Conservation (phyloP, 371 early-diverging fungal genomes). For the Dichotomocladium elegans region DNA sequence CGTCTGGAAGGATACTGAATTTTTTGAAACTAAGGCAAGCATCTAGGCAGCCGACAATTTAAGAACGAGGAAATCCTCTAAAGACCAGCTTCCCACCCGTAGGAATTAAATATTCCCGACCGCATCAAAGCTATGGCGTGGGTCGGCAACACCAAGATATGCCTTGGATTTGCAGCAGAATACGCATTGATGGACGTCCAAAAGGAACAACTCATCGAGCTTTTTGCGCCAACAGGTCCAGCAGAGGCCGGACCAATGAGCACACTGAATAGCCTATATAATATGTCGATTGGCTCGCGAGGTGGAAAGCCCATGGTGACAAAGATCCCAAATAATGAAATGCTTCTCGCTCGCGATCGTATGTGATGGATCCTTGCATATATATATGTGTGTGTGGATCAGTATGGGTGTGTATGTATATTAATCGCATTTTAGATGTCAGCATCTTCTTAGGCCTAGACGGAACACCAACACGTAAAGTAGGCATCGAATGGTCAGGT, state of each 20-base stretch:
- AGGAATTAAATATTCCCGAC: conserved; percentile 65
- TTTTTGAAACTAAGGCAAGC: conserved; percentile 54
- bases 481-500: conserved; percentile 74
- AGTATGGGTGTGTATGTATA: too few relatives aligned
- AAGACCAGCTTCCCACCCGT: too few relatives aligned
- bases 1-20: conserved; percentile 79
- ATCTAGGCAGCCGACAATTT: too few relatives aligned
- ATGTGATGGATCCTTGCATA: too few relatives aligned
- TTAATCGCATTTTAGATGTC: conserved; percentile 50
- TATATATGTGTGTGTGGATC: too few relatives aligned
- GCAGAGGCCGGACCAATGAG: conserved; percentile 43
- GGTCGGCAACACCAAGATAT: conserved; percentile 64
- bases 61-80: neutral
- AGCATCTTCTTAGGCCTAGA: conserved; percentile 71
- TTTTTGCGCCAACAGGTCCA: conserved; percentile 40
- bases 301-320: conserved; percentile 69
- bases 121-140: conserved; percentile 67
- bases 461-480: conserved; percentile 62
- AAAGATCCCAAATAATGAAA: conserved; percentile 65
- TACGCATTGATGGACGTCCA: conserved; percentile 65
- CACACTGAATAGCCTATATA: conserved; percentile 39
- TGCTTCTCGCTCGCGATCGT: conserved; percentile 75
- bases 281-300: conserved; percentile 56
- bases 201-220: conserved; percentile 48
- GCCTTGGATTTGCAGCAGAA: conserved; percentile 64